Evolutionary conservation across 2,329 filamentous ascomycete species (phyloP).

Genomic region (Botrytis deweyae): DNA sequence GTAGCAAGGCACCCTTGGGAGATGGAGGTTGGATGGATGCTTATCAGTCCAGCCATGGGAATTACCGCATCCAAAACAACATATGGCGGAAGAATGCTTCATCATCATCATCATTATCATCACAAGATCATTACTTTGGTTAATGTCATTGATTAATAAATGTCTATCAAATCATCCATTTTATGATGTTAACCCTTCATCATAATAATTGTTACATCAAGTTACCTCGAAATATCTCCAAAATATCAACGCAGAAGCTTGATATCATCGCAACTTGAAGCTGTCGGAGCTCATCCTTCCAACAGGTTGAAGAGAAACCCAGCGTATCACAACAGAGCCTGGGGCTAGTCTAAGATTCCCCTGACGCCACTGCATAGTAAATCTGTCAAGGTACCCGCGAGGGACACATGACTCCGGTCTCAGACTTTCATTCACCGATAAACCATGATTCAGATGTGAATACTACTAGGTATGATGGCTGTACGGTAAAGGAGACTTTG

Average conservation of each 20-base stretch:
- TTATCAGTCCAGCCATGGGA: slow-evolving; percentile 6
- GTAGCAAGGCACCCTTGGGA: slow-evolving; percentile 5
- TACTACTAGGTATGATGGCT: background rate
- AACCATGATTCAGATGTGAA: background rate
- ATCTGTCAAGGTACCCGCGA: slow-evolving; percentile 10
- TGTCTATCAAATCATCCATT: background rate
- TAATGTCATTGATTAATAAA: background rate
- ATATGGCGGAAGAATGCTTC: slow-evolving; percentile 1
- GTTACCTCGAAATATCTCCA: background rate
- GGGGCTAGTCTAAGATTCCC: background rate
- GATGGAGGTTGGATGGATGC: background rate
- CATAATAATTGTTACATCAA: background rate
- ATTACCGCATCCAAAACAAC: background rate
- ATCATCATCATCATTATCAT: background rate
- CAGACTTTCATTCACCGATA: slow-evolving; percentile 4
- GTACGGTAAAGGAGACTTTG: background rate
- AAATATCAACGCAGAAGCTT: background rate
- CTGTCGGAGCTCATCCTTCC: background rate
- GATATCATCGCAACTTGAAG: background rate
- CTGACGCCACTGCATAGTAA: slow-evolving; percentile 11
- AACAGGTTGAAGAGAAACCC: background rate
- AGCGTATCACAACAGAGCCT: slow-evolving; percentile 1
- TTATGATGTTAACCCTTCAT: too few species aligned
- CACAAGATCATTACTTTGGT: background rate
- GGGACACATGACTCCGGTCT: slow-evolving; percentile 13